phyloP scores from a whole-genome alignment of 2,329 filamentous ascomycete genomes.

The Fusarium protoensiforme region DNA sequence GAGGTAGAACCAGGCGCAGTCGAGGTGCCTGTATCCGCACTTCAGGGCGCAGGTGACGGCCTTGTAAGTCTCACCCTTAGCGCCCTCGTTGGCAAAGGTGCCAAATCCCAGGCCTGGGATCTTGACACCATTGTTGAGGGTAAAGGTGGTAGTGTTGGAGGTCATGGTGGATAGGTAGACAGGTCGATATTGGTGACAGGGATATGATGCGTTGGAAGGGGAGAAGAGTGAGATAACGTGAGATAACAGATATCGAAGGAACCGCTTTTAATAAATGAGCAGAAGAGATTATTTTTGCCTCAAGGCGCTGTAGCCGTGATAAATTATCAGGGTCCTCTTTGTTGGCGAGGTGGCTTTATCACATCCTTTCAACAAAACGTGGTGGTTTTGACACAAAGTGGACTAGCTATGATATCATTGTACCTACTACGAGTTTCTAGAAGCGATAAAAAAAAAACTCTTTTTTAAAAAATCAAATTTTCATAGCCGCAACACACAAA shows the following conservation, averaged over 20 bases:
- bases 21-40: constrained; percentile 58
- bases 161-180: constrained; percentile 15
- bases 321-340: neutral
- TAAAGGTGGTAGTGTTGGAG: constrained; percentile 51
- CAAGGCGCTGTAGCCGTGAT: neutral
- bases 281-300: neutral
- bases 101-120: constrained; percentile 74
- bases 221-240: neutral
- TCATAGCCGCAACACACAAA: constrained; percentile 1
- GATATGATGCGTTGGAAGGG: neutral
- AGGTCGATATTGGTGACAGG: neutral
- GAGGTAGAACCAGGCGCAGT: constrained; percentile 59
- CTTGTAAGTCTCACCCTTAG: constrained; percentile 44
- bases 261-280: neutral
- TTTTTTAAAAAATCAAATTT: neutral
- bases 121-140: constrained; percentile 63
- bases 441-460: neutral
- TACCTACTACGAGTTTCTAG: neutral
- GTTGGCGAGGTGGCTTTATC: neutral
- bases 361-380: neutral
- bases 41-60: constrained; percentile 56
- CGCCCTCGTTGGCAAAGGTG: constrained; percentile 73
- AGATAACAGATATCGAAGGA: neutral
- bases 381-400: neutral
- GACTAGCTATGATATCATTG: neutral